phyloP scores from a whole-genome alignment of 768 basidiomycete species.

The Termitomyces bulborhizus region DNA sequence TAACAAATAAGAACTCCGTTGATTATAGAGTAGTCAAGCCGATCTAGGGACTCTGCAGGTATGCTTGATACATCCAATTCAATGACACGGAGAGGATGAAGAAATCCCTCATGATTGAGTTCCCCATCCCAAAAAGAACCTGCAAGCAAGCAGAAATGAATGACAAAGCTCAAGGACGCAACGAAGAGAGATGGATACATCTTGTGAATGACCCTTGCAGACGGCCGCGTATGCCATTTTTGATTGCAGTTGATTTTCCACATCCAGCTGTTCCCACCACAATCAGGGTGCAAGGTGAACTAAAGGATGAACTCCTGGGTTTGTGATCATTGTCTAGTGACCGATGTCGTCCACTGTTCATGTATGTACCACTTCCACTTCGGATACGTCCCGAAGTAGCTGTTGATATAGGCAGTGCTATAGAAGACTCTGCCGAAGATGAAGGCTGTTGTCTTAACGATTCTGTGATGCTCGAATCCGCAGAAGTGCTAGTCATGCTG shows the following conservation, averaged over 20 bases:
- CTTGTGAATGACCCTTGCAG: slow-evolving; percentile 33
- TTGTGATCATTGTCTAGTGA: slow-evolving; percentile 28
- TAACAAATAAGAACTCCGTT: slow-evolving; percentile 87
- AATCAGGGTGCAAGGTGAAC: slow-evolving; percentile 52
- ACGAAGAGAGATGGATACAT: slow-evolving; percentile 25
- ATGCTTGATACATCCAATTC: slow-evolving; percentile 43
- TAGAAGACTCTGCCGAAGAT: slow-evolving; percentile 31
- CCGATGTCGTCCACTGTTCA: slow-evolving; percentile 27
- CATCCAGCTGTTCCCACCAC: slow-evolving; percentile 75
- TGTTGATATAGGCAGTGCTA: slow-evolving; percentile 17
- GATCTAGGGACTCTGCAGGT: slow-evolving; percentile 7
- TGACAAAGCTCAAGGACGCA: background rate
- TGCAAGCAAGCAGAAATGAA: slow-evolving; percentile 11
- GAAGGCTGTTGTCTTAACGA: slow-evolving; percentile 30
- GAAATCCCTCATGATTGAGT: slow-evolving; percentile 25
- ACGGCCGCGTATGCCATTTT: slow-evolving; percentile 61
- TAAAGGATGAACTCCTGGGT: slow-evolving; percentile 16
- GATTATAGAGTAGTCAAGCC: slow-evolving; percentile 50
- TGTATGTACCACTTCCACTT: slow-evolving; percentile 55
- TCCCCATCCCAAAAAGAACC: slow-evolving; percentile 30
- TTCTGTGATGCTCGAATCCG: slow-evolving; percentile 29
- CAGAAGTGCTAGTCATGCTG: slow-evolving; percentile 30
- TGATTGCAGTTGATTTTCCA: slow-evolving; percentile 82
- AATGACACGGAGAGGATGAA: slow-evolving; percentile 43
- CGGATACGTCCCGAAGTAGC: slow-evolving; percentile 38